Base-by-base conservation (phyloP, 2,329 filamentous ascomycete genomes). In the Lachnellula arida region DNA sequence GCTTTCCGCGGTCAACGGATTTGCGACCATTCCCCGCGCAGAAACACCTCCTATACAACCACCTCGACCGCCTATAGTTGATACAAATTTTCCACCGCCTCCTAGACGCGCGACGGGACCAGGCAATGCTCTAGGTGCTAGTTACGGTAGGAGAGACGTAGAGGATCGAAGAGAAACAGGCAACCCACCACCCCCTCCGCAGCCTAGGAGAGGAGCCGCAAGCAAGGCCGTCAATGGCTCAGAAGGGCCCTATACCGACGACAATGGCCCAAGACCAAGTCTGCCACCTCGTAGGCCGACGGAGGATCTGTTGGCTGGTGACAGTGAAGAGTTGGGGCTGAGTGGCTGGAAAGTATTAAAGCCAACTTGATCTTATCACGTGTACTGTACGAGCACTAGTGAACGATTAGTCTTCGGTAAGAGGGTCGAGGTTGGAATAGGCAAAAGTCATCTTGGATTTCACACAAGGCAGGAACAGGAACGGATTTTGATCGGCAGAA, bases 311-410 rank as follows among this genome's bases (percentile, higher is more conserved):
- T 51, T 70, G 19, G 64, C 56, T 5, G 62, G 60, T 49, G 64
- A 63, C 48, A 60, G 57, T 15, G 64, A 56, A n/a, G 56, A 59
- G n/a, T 44, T 53, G 37, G 58, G 50, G 40, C 37, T 66, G 28
- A 51, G 57, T 9, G 60, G 60, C 5, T 70, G 68, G 68, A 63
- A 65, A 52, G 60, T 61, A 22, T 56, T 69, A 54, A 65, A 64
- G 35, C 67, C 68, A 3, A 60, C 34, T 46, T 59, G 39, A 53
- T 49, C 37, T 5, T 46, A 32, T 12, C 9, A 32, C 9, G 9
- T 32, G 28, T 32, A 11, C 9, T 32, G 28, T 32, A 32, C 9
- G 9, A 32, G 28, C 28, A 32, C 11, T 32, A 4, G 9, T 32
- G 28, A 32, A 32, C 28, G 28, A 32, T 12, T 11, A 8, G 28